Conservation (phyloP, 352 stramenopile species). For the Stephanocyclus meneghinianus region DNA sequence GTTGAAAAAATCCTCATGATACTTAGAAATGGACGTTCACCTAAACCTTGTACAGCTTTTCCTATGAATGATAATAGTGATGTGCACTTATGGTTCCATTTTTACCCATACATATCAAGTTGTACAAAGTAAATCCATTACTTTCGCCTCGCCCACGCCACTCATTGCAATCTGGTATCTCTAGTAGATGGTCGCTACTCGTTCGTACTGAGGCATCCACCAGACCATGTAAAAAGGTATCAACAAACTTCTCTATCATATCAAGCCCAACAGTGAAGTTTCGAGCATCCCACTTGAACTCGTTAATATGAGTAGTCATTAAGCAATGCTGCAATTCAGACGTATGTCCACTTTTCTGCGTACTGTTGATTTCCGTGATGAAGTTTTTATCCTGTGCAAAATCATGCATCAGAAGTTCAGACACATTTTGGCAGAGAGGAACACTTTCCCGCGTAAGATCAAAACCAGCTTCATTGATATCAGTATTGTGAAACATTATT, state of each 20-base stretch:
- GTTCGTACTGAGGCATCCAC: neutral
- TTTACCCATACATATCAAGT: conserved; percentile 3
- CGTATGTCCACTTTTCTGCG: neutral
- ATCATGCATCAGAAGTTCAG: conserved; percentile 11
- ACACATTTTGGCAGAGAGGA: conserved; percentile 13
- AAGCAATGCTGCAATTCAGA: conserved; percentile 22
- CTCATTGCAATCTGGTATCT: neutral
- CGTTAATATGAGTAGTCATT: neutral
- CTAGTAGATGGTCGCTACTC: neutral
- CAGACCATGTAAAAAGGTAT: conserved; percentile 11
- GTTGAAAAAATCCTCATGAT: no score
- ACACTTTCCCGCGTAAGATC: conserved; percentile 17
- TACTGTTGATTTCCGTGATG: neutral
- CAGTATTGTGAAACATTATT: conserved; percentile 26
- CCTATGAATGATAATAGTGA: conserved; percentile 7
- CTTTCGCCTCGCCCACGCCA: neutral
- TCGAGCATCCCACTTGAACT: conserved; percentile 15
- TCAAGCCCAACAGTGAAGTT: conserved; percentile 21
- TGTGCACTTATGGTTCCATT: conserved; percentile 13
- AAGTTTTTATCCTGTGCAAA: neutral
- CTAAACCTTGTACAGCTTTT: no score
- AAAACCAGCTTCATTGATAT: conserved; percentile 18
- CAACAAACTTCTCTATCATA: conserved; percentile 21
- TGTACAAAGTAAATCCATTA: conserved; percentile 18
- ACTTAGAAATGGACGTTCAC: no score